A percentile compares a stretch with the other conserved stretches of the same genome.
These are phyloP conservation scores for Ilyonectria sp. DNA, from an alignment of 2,329 filamentous ascomycete genomes.

Conservation along the genomic window DNA sequence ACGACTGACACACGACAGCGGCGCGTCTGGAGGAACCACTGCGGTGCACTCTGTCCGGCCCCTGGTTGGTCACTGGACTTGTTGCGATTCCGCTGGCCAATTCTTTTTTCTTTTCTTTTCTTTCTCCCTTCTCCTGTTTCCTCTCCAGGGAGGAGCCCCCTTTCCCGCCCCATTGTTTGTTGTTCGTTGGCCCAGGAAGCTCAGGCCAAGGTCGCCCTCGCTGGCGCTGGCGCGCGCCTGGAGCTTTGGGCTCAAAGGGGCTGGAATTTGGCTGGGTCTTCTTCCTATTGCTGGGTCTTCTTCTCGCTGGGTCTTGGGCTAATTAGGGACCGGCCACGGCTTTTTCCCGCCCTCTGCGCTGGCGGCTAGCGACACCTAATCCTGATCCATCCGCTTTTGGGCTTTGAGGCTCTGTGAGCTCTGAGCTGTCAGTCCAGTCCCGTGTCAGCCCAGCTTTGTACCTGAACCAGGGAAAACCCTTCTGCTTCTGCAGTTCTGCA, in stretches of 20 bases:
- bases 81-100: neutral
- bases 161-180: slow-evolving; percentile 7
- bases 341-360: slow-evolving; percentile 35
- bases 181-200: slow-evolving; percentile 16
- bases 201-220: slow-evolving; percentile 21
- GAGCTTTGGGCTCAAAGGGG: slow-evolving; percentile 39
- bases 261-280: neutral
- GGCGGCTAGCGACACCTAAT: slow-evolving; percentile 39
- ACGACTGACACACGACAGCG: slow-evolving; percentile 6
- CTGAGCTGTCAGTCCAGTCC: slow-evolving; percentile 28
- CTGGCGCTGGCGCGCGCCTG: slow-evolving; percentile 22
- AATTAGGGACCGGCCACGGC: too few species aligned
- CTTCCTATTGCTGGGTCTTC: slow-evolving; percentile 25
- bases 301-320: neutral
- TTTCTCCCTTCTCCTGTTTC: neutral
- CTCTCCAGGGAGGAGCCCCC: neutral
- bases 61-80: slow-evolving; percentile 9
- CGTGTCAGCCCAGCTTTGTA: slow-evolving; percentile 10
- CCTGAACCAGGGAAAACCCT: slow-evolving; percentile 21
- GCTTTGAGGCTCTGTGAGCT: slow-evolving; percentile 42
- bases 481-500: slow-evolving; percentile 28
- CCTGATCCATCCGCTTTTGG: slow-evolving; percentile 29
- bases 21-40: neutral
- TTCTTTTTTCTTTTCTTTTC: neutral
- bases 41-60: too few species aligned